phyloP scores from a whole-genome alignment of 75 land plant species.

The Chamaecyparis obtusa region DNA sequence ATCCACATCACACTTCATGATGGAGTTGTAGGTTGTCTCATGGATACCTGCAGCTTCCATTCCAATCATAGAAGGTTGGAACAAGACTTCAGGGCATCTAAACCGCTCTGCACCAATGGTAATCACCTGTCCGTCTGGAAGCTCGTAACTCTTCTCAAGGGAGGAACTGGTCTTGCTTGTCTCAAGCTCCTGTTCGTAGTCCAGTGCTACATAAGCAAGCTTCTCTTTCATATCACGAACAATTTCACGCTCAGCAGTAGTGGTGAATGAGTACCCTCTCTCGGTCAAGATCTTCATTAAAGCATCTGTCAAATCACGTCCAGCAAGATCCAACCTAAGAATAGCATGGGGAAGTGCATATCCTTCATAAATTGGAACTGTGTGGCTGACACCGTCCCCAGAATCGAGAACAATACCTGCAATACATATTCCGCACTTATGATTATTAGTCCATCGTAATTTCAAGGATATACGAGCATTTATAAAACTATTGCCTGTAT shows the following conservation, averaged over 20 bases:
- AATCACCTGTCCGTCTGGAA: conserved; percentile 53
- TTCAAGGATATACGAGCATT: neutral
- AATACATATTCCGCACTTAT: neutral
- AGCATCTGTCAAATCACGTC: conserved; percentile 52
- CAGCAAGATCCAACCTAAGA: conserved; percentile 50
- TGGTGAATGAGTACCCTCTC: conserved; percentile 56
- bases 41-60: conserved; percentile 58
- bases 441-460: neutral
- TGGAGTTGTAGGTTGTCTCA: conserved; percentile 50
- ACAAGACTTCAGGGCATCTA: conserved; percentile 58
- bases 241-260: conserved; percentile 53
- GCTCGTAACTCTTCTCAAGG: conserved; percentile 51
- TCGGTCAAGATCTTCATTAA: conserved; percentile 60
- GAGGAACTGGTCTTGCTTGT: conserved; percentile 36
- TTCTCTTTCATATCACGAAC: conserved; percentile 59
- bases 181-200: conserved; percentile 58
- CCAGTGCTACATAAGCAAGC: conserved; percentile 53
- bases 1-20: conserved; percentile 69
- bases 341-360: conserved; percentile 59
- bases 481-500: neutral
- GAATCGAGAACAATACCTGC: conserved; percentile 45
- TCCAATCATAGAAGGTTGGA: conserved; percentile 56
- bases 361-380: conserved; percentile 57
- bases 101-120: conserved; percentile 60
- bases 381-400: conserved; percentile 64